These are phyloP conservation scores for Mayamaea pseudoterrestris DNA, from an alignment of 108 stramenopile genomes.

Conservation along the genomic window DNA sequence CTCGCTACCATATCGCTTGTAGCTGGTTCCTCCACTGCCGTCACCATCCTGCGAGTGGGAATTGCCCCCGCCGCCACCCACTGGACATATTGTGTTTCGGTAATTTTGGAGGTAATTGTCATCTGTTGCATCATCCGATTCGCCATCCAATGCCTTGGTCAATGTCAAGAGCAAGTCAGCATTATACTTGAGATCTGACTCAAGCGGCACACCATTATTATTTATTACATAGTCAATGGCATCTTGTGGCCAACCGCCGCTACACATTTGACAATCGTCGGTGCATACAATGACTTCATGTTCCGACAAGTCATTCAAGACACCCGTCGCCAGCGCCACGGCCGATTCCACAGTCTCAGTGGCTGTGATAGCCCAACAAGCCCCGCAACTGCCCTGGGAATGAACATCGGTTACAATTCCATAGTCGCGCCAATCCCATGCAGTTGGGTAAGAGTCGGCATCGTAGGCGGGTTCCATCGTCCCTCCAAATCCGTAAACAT, in stretches of 20 bases:
- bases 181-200: constrained; percentile 42
- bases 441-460: constrained; percentile 20
- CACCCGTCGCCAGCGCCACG: constrained; percentile 51
- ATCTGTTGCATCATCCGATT: constrained; percentile 17
- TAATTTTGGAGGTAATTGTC: no score
- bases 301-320: constrained; percentile 48
- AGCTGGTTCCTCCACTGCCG: constrained; percentile 8
- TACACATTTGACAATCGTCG: constrained; percentile 65
- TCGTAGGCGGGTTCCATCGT: constrained; percentile 60
- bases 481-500: constrained; percentile 40
- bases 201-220: constrained; percentile 50
- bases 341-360: constrained; percentile 78
- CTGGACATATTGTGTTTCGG: no score
- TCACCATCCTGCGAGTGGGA: constrained; percentile 13
- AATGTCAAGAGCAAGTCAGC: constrained; percentile 47
- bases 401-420: constrained; percentile 60
- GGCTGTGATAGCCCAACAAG: constrained; percentile 90
- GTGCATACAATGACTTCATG: constrained; percentile 66
- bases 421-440: constrained; percentile 72
- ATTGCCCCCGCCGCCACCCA: constrained; percentile 19
- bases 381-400: constrained; percentile 65
- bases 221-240: constrained; percentile 78
- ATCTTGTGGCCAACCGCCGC: constrained; percentile 85
- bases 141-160: constrained; percentile 39
- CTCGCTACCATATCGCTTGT: constrained; percentile 44